Conservation (phyloP, 2,329 filamentous ascomycete species). For the Penicillium sp. region DNA sequence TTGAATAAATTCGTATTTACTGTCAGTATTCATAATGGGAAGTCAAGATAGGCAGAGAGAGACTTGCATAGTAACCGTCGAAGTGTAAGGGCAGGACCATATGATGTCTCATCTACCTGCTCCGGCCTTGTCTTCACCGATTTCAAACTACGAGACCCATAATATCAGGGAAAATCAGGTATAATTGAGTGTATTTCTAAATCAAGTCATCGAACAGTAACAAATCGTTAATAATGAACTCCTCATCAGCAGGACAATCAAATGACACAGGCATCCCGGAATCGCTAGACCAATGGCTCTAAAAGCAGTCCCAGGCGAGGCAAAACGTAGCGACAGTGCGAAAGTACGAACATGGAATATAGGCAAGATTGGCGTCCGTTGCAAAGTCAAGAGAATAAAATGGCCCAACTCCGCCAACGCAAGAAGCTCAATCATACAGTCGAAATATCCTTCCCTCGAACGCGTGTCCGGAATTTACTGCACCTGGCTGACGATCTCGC, state of each 20-base stretch:
- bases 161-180: neutral
- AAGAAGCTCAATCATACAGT: conserved; percentile 21
- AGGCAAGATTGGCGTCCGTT: conserved; percentile 13
- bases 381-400: conserved; percentile 16
- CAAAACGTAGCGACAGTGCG: neutral
- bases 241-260: conserved; percentile 12
- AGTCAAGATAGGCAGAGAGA: too few species aligned
- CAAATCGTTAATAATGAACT: conserved; percentile 23
- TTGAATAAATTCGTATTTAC: neutral
- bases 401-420: conserved; percentile 18
- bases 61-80: too few species aligned
- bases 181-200: conserved; percentile 2
- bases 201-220: conserved; percentile 14
- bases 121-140: too few species aligned
- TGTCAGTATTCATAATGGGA: too few species aligned
- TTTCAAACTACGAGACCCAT: too few species aligned
- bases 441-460: conserved; percentile 3
- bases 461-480: conserved; percentile 40
- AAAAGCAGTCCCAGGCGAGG: neutral
- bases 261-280: neutral
- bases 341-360: conserved; percentile 12
- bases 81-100: too few species aligned
- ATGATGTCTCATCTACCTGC: too few species aligned
- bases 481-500: conserved; percentile 87
- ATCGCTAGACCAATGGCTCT: neutral